Base-by-base conservation (phyloP, 2,329 filamentous ascomycete species). In the Dactylellina parvicollis region DNA sequence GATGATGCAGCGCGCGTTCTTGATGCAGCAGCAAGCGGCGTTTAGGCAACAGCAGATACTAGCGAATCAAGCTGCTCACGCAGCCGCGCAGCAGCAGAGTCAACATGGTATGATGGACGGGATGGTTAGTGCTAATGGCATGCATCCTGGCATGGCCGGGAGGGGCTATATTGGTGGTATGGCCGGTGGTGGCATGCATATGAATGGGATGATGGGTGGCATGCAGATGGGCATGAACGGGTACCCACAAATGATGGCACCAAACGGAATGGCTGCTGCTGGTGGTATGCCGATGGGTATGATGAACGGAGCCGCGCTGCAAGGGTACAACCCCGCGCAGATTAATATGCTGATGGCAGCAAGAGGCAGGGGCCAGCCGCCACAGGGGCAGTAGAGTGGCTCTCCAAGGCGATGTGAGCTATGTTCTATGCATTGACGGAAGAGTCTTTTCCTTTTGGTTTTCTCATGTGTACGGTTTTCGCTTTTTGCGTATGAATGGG, bases 311-410 rank as follows among this genome's bases (percentile, higher is more conserved):
- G 52, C 69, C 36, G 69, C 66, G 3, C 55, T 73, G 18, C 74
- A 75, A 49, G 66, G 71, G 16, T 74, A 70, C 36, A 76, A 64
- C 36, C 67, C 64, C 26, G 75, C 74, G 12, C 64, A 74, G 44
- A 70, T 76, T 42, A 76, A 73, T 55, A 75, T 77, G 69, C 36
- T 76, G 55, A 75, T 75, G 59, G 62, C 71, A 14, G 60, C 55
- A 20, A 75, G 76, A 38, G 74, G 75, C 3, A 72, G 75, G 59
- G 76, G 76, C 16, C 69, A 62, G 26, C 71, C 65, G 24, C 71
- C 60, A 20, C 65, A 69, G 38, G 65, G 65, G 12, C 65, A 69
- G 54, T 65, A 36, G 44, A 59, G 38, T 10, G 18, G 28, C 16
- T 16, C n/a, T n/a, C 36, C n/a, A 18, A 20, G 14, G 34, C 49